Evolutionary conservation across 2,329 filamentous ascomycete species (phyloP).

Genomic region (Venturiaceae sp.): DNA sequence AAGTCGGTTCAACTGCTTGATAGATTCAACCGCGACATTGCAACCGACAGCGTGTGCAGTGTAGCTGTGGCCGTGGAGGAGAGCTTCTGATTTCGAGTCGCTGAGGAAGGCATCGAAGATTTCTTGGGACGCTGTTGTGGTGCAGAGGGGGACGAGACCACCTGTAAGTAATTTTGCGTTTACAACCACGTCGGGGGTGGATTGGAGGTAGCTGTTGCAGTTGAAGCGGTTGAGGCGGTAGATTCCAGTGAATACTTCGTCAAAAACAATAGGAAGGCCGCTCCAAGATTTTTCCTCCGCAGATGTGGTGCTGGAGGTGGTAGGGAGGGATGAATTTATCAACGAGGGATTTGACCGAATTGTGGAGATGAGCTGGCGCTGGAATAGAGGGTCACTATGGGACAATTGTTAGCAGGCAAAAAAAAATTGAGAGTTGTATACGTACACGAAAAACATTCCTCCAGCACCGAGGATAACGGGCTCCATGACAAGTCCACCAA

Average conservation of each 20-base stretch:
- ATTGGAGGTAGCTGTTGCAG: constrained; percentile 58
- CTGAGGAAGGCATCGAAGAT: constrained; percentile 66
- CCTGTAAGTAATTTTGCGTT: constrained; percentile 80
- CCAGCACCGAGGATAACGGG: constrained; percentile 73
- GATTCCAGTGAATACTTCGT: constrained; percentile 81
- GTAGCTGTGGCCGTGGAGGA: constrained; percentile 80
- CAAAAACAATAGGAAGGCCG: constrained; percentile 70
- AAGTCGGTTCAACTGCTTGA: background rate
- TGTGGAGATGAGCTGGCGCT: constrained; percentile 57
- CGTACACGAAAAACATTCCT: constrained; percentile 72
- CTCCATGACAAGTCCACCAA: constrained; percentile 72
- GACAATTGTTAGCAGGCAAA: constrained; percentile 8
- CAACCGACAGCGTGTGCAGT: constrained; percentile 78
- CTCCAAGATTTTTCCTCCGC: constrained; percentile 42
- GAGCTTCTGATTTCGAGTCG: constrained; percentile 64
- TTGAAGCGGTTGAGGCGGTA: constrained; percentile 70
- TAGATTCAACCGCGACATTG: constrained; percentile 60
- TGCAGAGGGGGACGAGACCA: constrained; percentile 66
- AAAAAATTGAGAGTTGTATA: constrained; percentile 11
- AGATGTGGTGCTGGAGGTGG: constrained; percentile 10
- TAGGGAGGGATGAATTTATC: constrained; percentile 30
- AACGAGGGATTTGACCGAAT: constrained; percentile 51
- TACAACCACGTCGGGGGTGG: constrained; percentile 65
- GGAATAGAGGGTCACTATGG: constrained; percentile 67
- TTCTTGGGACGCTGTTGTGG: constrained; percentile 62